Evolutionary conservation across 2,329 filamentous ascomycete genomes (phyloP), one percentile per base, ranked within the genome.

Genomic region (Paracoccidioides lutzii): DNA sequence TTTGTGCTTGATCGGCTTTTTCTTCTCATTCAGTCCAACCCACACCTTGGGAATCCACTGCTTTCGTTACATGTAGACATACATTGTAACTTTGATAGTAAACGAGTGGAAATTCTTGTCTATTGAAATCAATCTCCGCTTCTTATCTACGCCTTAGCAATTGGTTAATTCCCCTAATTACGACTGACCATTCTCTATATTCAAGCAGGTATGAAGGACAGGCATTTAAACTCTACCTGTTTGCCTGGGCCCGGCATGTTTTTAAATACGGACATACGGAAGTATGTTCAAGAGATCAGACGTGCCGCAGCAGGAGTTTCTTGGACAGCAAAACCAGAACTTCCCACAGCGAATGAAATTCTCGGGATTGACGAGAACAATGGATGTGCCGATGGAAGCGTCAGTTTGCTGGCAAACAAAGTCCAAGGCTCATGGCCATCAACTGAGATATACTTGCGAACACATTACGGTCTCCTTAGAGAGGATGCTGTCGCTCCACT

Each of bases 381-480:
- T 22, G 57, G 58, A 8, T 54, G 56, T 7, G 55, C 59, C 8
- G 59, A 63, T 14, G 28, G 28, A 15, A 7, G n/a, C 10, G 62
- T 75, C 2, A 61, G 69, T 3, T 65, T 83, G 0, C 69, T 73
- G 0, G 62, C 72, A 0, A 88, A 88, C 61, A 72, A 72, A 5
- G 72, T 83, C 22, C 59, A 78, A 0, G 74, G 75, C 0, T 73
- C 82, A 0, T 91, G 84, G 75, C 59, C 69, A 0, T 81, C 75
- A 4, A 84, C 80, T 48, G 76, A 81, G 1, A 74, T 77, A 0
- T 95, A 95, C 57, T 73, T 95, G 0, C 74, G 81, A 37, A 78
- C 81, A 0, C 87, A 94, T 52, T 95, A 93, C 65, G 75, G 81
- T 3, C 78, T 95, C 1, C 75, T 89, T 6, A 79, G 90, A 2